These are phyloP conservation scores for Lentinula edodes DNA, from an alignment of 768 basidiomycete species.

Conservation along the genomic window DNA sequence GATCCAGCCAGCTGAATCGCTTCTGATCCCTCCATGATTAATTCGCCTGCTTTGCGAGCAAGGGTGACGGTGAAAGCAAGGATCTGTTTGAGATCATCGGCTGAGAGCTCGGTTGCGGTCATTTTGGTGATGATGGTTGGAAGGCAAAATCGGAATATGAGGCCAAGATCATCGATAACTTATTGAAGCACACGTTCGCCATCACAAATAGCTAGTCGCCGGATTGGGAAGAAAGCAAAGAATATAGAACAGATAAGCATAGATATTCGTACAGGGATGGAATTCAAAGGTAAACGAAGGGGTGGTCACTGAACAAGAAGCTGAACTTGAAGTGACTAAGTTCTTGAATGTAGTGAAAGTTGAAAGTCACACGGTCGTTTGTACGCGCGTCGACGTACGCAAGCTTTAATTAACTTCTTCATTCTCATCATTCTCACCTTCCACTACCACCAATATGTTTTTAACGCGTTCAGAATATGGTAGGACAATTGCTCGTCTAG, in stretches of 20 bases:
- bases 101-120: slow-evolving; percentile 14
- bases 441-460: slow-evolving; percentile 55
- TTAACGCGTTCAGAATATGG: slow-evolving; percentile 95
- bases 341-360: too few species aligned
- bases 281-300: neutral
- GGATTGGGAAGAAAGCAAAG: neutral
- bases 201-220: neutral
- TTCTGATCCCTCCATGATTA: slow-evolving; percentile 73
- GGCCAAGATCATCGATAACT: neutral
- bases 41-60: slow-evolving; percentile 65
- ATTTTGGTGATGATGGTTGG: slow-evolving; percentile 15
- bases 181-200: neutral
- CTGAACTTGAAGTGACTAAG: neutral
- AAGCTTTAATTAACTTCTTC: slow-evolving; percentile 18
- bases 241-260: neutral
- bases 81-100: slow-evolving; percentile 49
- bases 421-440: slow-evolving; percentile 18
- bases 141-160: neutral
- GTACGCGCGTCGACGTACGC: slow-evolving; percentile 39
- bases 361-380: slow-evolving; percentile 1
- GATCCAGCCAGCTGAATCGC: slow-evolving; percentile 58
- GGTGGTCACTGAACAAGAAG: neutral
- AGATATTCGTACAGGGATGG: neutral
- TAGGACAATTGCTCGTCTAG: slow-evolving; percentile 22
- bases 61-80: slow-evolving; percentile 66